Base-by-base conservation (phyloP, 352 stramenopile genomes). In the Globisporangium cylindrosporum region DNA sequence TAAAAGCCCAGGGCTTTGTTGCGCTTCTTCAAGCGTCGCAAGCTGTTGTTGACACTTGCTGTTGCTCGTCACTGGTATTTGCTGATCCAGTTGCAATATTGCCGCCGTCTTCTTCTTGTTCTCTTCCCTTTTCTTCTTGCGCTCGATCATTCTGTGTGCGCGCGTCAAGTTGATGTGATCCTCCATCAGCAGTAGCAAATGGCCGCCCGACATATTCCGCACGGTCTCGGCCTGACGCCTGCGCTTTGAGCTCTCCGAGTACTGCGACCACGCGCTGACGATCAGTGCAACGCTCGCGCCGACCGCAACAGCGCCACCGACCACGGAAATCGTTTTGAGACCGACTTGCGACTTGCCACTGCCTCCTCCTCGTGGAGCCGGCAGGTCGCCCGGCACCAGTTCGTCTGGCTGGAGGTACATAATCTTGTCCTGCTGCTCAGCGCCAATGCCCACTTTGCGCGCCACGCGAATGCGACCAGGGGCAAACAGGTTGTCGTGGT, bases 401-500 rank as follows among this genome's bases (percentile, higher is more conserved):
- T 96, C 89, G 32, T 96, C 89, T 0, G 83, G 82, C 10, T 89
- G 75, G n/a, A 96, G 73, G 64, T 92, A 96, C 72, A 92, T 64
- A 32, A 95, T 79, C 65, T 78, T 77, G 25, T 94, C 81, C 15
- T 79, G 78, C 27, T 89, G 78, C 3, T 93, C 81, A 1, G 80
- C 75, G 32, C 80, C 82, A 34, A 88, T 84, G 3, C 78, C 81
- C 3, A 88, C 73, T 48, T 80, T 87, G 7, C 89, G 80, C 7
- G 77, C 61, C 41, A 96, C 77, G 8, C 87, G 84, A 72, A 96
- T 81, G 10, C 86, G 84, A 63, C 92, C 79, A 1, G 79, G 80
- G 2, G 76, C 77, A 38, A 96, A 94, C 3, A 96, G 55, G 57
- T 96, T 96, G 68, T 93, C 81, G 70, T 96, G 89, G 61, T 96